Conservation (phyloP, 495 filamentous ascomycete species). For the Penicillium cinerascens region DNA sequence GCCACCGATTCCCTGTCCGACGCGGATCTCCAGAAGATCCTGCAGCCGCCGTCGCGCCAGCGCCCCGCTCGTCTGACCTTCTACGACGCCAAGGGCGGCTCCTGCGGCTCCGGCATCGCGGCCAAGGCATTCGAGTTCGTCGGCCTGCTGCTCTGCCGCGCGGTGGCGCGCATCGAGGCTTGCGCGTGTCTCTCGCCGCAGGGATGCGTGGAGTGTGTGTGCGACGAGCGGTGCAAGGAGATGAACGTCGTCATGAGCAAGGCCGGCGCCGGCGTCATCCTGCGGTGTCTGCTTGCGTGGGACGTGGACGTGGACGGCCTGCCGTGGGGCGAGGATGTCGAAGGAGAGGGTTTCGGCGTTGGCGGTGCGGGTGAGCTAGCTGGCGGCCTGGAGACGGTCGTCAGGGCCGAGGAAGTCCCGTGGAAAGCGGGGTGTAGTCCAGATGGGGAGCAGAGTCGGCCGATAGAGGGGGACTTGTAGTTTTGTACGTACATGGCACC, state of each 20-base stretch:
- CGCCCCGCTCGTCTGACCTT: slow-evolving; percentile 87
- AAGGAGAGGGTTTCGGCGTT: slow-evolving; percentile 20
- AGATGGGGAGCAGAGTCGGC: neutral
- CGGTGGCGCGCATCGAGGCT: slow-evolving; percentile 69
- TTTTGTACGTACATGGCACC: too few species aligned
- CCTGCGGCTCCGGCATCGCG: slow-evolving; percentile 77
- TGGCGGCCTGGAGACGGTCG: slow-evolving; percentile 80
- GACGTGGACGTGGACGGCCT: slow-evolving; percentile 71
- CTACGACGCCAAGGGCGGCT: slow-evolving; percentile 90
- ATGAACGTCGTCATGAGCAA: slow-evolving; percentile 92
- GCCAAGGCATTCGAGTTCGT: slow-evolving; percentile 92
- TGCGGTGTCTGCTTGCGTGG: slow-evolving; percentile 69
- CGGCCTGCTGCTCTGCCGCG: slow-evolving; percentile 71
- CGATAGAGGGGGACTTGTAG: too few species aligned
- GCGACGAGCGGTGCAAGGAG: slow-evolving; percentile 80
- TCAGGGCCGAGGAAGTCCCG: slow-evolving; percentile 63
- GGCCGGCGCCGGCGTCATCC: slow-evolving; percentile 74
- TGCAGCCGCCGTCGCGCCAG: slow-evolving; percentile 60
- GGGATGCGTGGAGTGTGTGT: slow-evolving; percentile 91
- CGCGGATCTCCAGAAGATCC: slow-evolving; percentile 13
- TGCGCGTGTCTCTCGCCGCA: slow-evolving; percentile 60
- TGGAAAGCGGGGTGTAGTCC: slow-evolving; percentile 35
- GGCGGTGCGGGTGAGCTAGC: slow-evolving; percentile 52
- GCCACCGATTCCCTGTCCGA: slow-evolving; percentile 21
- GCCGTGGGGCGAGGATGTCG: slow-evolving; percentile 71